Base-by-base conservation (phyloP, 306 rosid species). In the Delonix regia region DNA sequence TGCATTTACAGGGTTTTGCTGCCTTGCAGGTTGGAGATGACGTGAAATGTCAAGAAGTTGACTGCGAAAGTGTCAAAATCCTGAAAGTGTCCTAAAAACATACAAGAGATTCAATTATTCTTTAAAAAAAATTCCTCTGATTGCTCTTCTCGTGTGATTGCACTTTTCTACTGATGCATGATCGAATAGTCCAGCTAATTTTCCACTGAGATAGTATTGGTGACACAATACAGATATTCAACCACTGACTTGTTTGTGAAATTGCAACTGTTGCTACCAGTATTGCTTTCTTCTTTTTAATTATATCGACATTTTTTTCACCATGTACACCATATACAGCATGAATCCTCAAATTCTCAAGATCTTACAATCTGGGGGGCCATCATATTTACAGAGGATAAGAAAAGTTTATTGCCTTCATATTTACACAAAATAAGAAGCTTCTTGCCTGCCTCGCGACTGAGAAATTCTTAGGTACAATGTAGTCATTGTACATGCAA, bases 341-440 rank as follows among this genome's bases (percentile, higher is more conserved):
- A 22, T 34, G 27, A 36, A 47, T 51, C 63, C 78, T n/a, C 85
- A 75, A 77, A 65, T 69, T 11, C 82, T 52, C 71, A 72, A 76
- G 73, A 74, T 47, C 53, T 55, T 81, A 55, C 73, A 78, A 38
- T 21, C 36, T 9, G 21, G 73, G 66, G 52, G 56, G 51, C 19
- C 27, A 79, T 76, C 78, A 53, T 85, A 84, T 87, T 76, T 88
- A 84, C 91, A 85, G 36, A 48, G 25, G 59, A 64, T 5, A 22
- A 48, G 27, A 69, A 52, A 22, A 79, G 79, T 60, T 60, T 73
- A 51, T 65, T 28, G 83, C 68, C 22, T 6, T 57, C 75, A 39
- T 84, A 88, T 90, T 73, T 88, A 88, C 93, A 86, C 7, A 16
- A 57, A 69, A 56, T 27, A 66, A 75, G 34, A 62, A 52, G 81